Base-by-base conservation (phyloP, 1,284 basidiomycete genomes). In the Pulveroboletus sp. region DNA sequence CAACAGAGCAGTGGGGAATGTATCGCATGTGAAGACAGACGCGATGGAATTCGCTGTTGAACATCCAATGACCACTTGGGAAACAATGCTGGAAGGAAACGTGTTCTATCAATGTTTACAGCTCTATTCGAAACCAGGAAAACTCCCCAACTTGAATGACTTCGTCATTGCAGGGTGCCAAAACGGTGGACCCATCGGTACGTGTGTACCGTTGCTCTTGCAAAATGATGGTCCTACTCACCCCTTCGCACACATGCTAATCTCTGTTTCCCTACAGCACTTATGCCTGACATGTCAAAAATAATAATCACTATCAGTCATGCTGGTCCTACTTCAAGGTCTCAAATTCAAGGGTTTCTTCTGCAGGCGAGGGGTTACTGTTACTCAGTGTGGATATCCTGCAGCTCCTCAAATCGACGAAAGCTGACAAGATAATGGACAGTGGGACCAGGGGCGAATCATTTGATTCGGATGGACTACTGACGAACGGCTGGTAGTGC, bases 151-250 rank as follows among this genome's bases (percentile, higher is more conserved):
- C 68, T 75, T 99, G 29, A 80, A 81, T 44, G 92, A 96, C 73
- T 93, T 89, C 69, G 76, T 91, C 48, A 75, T 95, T 37, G 86
- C 91, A 32, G 90, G 87, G 21, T 93, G 92, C 67, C 82, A 84
- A 52, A 87, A 92, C 72, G 93, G 93, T 32, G 95, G 95, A 7
- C 93, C 94, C 17, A 76, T 97, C 65, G 94, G 94, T 93, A 63
- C 52, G 77, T 51, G 19, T 67, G 41, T 24, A 24, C 26, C 50
- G 44, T 35, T 43, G 4, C 10, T 21, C 32, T 39, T 24, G 15
- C 16, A 33, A 32, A 19, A n/a, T 45, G 57, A 24, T 29, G 49
- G 46, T 39, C 29, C 50, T 41, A 26, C 10, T 21, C 24, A 51
- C 48, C 42, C 32, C 41, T 13, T 35, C 48, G 43, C 16, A 21